Evolutionary conservation across 176 grass and related monocot genomes (phyloP).

Genomic region (Tillandsia leiboldiana): DNA sequence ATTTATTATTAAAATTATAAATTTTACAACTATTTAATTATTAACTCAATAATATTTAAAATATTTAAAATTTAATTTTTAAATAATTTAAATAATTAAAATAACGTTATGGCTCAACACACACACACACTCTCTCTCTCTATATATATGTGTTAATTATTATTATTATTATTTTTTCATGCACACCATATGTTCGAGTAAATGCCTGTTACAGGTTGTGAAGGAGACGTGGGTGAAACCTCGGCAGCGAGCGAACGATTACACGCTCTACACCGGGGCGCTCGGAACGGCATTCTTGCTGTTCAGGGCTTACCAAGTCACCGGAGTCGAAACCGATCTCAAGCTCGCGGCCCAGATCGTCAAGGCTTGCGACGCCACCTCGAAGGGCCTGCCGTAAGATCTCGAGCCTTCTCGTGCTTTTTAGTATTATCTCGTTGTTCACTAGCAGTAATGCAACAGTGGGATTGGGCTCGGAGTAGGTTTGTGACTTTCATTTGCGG

Average conservation of each 20-base stretch:
- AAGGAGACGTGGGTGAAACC: conserved; percentile 55
- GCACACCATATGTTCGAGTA: conserved; percentile 21
- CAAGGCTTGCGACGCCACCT: conserved; percentile 43
- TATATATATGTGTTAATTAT: no score
- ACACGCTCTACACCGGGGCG: conserved; percentile 73
- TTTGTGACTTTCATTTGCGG: conserved; percentile 88
- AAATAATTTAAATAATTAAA: no score
- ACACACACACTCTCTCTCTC: no score
- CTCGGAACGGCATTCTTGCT: conserved; percentile 78
- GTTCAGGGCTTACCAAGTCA: conserved; percentile 75
- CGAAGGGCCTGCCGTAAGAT: conserved; percentile 56
- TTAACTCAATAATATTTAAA: no score
- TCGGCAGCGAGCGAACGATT: conserved; percentile 39
- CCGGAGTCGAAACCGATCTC: conserved; percentile 43
- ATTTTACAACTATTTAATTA: no score
- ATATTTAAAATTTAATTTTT: no score
- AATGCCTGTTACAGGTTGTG: conserved; percentile 49
- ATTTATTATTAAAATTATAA: no score
- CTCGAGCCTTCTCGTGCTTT: conserved; percentile 1
- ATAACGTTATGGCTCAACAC: no score
- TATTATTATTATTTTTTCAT: neutral
- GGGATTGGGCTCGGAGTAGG: conserved; percentile 31
- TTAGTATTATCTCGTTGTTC: neutral
- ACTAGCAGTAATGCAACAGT: conserved; percentile 14
- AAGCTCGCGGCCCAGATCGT: conserved; percentile 40